phyloP scores from a whole-genome alignment of 495 filamentous ascomycete genomes.

The Lophiostoma macrostomum region DNA sequence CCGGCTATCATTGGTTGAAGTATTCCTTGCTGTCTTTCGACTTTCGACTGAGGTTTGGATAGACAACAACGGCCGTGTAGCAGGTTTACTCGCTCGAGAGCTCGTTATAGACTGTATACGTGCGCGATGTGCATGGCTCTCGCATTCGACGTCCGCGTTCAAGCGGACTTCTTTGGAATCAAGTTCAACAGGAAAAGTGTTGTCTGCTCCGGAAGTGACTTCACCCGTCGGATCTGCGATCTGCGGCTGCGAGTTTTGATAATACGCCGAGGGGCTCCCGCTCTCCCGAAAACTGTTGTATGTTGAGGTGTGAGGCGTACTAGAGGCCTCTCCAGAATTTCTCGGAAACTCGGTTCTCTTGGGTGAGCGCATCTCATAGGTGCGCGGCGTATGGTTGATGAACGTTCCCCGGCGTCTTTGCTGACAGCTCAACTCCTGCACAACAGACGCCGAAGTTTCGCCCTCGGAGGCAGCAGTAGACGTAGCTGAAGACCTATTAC shows the following conservation, averaged over 20 bases:
- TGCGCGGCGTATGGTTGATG: slow-evolving; percentile 33
- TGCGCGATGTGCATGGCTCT: no score
- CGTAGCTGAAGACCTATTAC: background rate
- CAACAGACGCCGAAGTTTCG: no score
- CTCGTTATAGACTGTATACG: background rate
- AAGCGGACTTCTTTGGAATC: background rate
- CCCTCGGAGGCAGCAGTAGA: no score
- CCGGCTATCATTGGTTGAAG: background rate
- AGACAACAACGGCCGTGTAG: background rate
- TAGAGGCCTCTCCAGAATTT: background rate
- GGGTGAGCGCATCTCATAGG: slow-evolving; percentile 12
- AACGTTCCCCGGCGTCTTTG: slow-evolving; percentile 19
- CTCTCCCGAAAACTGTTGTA: background rate
- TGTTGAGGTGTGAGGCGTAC: background rate
- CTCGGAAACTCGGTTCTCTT: background rate
- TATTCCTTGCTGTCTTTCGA: background rate
- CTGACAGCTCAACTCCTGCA: slow-evolving; percentile 2
- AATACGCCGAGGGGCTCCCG: background rate
- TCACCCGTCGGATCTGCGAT: background rate
- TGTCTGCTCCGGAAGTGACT: background rate
- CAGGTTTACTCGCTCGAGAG: background rate
- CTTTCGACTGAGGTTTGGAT: background rate
- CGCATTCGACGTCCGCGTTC: background rate
- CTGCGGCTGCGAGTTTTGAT: background rate
- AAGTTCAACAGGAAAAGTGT: background rate